Evolutionary conservation across 371 early-diverging fungal species (phyloP).

Genomic region (Syncephalis plumigaleata): DNA sequence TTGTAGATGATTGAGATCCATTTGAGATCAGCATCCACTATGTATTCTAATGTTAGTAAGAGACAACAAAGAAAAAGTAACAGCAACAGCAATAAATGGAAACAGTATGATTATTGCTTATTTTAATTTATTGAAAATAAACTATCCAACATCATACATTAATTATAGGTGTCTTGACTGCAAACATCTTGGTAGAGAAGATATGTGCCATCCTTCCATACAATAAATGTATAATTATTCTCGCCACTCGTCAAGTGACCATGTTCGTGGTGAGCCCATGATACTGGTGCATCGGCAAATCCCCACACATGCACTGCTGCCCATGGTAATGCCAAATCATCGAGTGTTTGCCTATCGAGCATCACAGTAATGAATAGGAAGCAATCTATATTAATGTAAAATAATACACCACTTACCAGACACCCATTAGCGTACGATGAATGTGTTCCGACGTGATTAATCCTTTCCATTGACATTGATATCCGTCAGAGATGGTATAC

Average conservation of each 20-base stretch:
- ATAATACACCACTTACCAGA: too few relatives aligned
- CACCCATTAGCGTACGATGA: neutral
- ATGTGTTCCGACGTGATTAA: constrained; percentile 8
- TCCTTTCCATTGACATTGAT: constrained; percentile 9
- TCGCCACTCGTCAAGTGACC: constrained; percentile 34
- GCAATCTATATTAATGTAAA: neutral
- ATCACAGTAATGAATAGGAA: constrained; percentile 1
- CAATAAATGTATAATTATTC: constrained; percentile 30
- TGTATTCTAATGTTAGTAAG: too few relatives aligned
- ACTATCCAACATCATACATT: too few relatives aligned
- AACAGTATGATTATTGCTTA: too few relatives aligned
- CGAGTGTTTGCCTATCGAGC: constrained; percentile 2
- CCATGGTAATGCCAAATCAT: constrained; percentile 22
- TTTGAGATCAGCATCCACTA: too few relatives aligned
- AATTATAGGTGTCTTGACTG: constrained; percentile 6
- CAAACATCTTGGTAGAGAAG: constrained; percentile 6
- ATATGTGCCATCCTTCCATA: constrained; percentile 13
- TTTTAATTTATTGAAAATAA: too few relatives aligned
- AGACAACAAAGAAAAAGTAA: too few relatives aligned
- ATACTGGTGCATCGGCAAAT: constrained; percentile 40
- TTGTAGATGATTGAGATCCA: too few relatives aligned
- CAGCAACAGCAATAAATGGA: too few relatives aligned
- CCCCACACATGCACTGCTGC: constrained; percentile 38
- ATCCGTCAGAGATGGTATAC: constrained; percentile 3
- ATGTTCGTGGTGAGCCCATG: constrained; percentile 35